These are phyloP conservation scores for Saxophila tyrrhenica DNA, from an alignment of 495 filamentous ascomycete genomes.

Conservation along the genomic window DNA sequence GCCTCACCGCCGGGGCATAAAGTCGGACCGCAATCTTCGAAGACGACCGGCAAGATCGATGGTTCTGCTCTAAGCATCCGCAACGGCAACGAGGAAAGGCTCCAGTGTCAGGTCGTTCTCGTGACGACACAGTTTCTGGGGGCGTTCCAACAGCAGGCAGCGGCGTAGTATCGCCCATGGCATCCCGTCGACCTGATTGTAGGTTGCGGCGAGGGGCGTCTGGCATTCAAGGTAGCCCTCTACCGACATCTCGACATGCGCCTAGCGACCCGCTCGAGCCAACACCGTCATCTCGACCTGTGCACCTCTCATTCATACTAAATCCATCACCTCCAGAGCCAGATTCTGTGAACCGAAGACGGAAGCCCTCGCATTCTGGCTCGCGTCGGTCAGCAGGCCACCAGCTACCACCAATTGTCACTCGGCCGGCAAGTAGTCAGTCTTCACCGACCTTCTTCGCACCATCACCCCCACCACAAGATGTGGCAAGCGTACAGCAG, in stretches of 20 bases:
- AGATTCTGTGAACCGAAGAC: conserved; percentile 1
- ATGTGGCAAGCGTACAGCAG: conserved; percentile 2
- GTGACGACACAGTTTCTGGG: background rate
- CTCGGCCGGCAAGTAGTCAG: background rate
- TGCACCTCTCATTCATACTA: conserved; percentile 19
- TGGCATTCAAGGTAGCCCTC: background rate
- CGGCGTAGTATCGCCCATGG: background rate
- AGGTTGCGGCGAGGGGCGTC: background rate
- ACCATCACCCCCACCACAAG: background rate
- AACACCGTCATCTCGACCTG: conserved; percentile 10
- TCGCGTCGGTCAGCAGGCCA: background rate
- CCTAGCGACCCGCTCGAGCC: conserved; percentile 5
- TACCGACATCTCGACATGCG: background rate
- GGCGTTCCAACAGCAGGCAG: background rate
- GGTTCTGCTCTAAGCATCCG: conserved; percentile 5
- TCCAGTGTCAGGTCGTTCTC: conserved; percentile 18
- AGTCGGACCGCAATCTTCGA: background rate
- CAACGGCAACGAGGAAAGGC: conserved; percentile 9
- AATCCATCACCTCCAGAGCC: conserved; percentile 17
- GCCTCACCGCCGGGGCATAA: background rate
- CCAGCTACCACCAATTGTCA: conserved; percentile 6
- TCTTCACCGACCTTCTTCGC: background rate
- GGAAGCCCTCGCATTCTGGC: conserved; percentile 19
- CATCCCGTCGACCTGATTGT: background rate
- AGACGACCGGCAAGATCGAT: conserved; percentile 11